Percentiles rank a stretch among this genome's conserved stretches.
phyloP scores from a whole-genome alignment of 2,329 filamentous ascomycete genomes.

The Exophiala lecanii-corni region DNA sequence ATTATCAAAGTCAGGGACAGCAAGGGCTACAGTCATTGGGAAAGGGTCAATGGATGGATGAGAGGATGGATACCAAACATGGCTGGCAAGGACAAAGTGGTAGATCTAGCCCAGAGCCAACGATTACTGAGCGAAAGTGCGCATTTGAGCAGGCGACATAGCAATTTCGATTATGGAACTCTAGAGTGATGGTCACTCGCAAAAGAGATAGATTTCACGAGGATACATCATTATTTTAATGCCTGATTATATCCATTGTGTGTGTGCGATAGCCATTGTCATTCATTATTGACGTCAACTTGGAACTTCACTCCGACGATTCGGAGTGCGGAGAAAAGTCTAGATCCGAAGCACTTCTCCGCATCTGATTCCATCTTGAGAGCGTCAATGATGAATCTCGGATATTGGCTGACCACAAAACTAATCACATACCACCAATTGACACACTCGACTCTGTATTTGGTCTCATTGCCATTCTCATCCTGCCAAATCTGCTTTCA shows the following conservation, averaged over 20 bases:
- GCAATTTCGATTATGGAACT: slow-evolving; percentile 20
- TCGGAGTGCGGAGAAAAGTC: not conserved
- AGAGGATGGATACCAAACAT: slow-evolving; percentile 59
- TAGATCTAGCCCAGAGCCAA: slow-evolving; percentile 27
- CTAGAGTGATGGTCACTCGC: slow-evolving; percentile 1
- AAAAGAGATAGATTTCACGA: too few relatives aligned
- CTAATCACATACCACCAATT: not conserved
- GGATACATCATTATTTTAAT: too few relatives aligned
- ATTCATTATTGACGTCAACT: slow-evolving; percentile 4
- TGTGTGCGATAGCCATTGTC: not conserved
- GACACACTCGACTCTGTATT: too few relatives aligned
- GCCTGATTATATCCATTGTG: slow-evolving; percentile 2
- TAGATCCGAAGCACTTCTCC: slow-evolving; percentile 1
- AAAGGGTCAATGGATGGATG: slow-evolving; percentile 60
- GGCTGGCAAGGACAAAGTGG: slow-evolving; percentile 35
- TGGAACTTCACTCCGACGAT: too few relatives aligned
- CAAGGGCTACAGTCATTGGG: slow-evolving; percentile 47
- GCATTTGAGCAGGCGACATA: slow-evolving; percentile 16
- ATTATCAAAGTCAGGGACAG: slow-evolving; percentile 47
- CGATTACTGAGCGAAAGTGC: slow-evolving; percentile 23
- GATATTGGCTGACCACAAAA: not conserved
- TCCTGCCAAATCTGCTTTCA: slow-evolving; percentile 14
- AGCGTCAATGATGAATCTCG: not conserved
- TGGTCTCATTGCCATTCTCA: too few relatives aligned
- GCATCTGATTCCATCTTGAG: slow-evolving; percentile 2